Base-by-base conservation (phyloP, 495 filamentous ascomycete genomes). In the Trichodelitschia bisporula region DNA sequence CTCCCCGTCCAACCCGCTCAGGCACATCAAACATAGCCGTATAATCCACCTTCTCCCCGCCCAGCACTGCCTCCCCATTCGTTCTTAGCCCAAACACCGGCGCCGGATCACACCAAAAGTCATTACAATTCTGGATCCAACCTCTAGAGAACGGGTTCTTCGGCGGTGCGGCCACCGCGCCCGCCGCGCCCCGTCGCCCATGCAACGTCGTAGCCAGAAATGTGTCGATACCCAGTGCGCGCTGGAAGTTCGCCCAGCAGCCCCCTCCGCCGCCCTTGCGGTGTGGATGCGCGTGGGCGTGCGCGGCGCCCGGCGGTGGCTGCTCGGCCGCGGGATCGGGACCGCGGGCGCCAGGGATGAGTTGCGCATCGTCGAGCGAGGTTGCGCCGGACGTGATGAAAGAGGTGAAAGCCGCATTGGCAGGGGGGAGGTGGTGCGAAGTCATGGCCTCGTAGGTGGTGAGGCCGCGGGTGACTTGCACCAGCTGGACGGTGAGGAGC, bases 381-480 rank as follows among this genome's bases (percentile, higher is more conserved):
- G 67, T 67, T 23, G 66, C 60, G 3, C 72, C 72, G 0, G 82
- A 72, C 1, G 78, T 71, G 42, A 92, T 62, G 19, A 77, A 77
- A 8, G 76, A 72, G 13, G 68, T 72, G 31, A 92, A 56, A 4
- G 73, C 67, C 32, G 62, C 60, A n/a, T 68, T 51, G 16, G 66
- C 62, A n/a, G n/a, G n/a, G n/a, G n/a, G n/a, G 43, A 51, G 31
- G 41, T 55, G 39, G 28, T 60, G 46, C 29, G 55, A 51, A 34
- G 60, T 56, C 82, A 95, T 92, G 39, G 77, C 86, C 44, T 97
- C 86, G 53, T 72, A 95, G 0, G 86, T 97, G 4, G 86, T 97
- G 57, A 84, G 70, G 26, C 82, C 86, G 29, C 80, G 67, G 1
- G 79, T 71, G 24, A 97, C 67, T 44, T 95, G 86, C 8, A 92